Evolutionary conservation across 176 grass and related monocot species (phyloP).

Genomic region (Zea luxurians): DNA sequence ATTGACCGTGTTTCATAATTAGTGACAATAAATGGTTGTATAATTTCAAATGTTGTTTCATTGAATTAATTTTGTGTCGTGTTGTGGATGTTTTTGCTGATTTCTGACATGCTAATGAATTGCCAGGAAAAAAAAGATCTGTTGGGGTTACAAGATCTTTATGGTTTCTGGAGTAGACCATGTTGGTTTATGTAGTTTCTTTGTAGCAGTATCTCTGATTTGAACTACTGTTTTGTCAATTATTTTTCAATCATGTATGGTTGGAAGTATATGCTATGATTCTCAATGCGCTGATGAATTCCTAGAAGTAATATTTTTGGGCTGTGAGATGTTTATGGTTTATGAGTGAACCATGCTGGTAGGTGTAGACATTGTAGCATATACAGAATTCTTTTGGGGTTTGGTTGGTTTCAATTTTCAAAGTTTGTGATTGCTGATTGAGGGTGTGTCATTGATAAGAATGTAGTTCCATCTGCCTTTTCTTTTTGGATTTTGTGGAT

Average conservation of each 20-base stretch:
- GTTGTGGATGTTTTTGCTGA: neutral
- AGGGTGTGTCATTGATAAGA: slow-evolving; percentile 10
- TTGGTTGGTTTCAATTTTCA: neutral
- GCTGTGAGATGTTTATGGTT: neutral
- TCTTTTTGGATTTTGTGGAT: neutral
- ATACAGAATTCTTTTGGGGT: neutral
- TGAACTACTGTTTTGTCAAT: slow-evolving; percentile 12
- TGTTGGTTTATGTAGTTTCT: neutral
- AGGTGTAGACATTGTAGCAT: neutral
- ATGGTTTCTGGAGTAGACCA: neutral
- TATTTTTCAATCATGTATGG: neutral
- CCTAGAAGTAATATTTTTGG: neutral
- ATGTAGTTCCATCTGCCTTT: neutral
- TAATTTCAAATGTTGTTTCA: slow-evolving; percentile 23
- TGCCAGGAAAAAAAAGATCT: neutral
- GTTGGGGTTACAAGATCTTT: neutral
- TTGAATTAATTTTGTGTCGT: neutral
- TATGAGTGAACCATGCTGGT: neutral
- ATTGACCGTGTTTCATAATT: neutral
- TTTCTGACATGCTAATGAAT: neutral
- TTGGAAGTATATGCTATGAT: neutral
- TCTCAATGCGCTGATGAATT: neutral
- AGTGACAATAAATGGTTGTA: neutral
- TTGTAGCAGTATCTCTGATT: neutral
- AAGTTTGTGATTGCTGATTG: neutral